phyloP scores from a whole-genome alignment of 2,329 filamentous ascomycete genomes.

The Elsinoe batatas region DNA sequence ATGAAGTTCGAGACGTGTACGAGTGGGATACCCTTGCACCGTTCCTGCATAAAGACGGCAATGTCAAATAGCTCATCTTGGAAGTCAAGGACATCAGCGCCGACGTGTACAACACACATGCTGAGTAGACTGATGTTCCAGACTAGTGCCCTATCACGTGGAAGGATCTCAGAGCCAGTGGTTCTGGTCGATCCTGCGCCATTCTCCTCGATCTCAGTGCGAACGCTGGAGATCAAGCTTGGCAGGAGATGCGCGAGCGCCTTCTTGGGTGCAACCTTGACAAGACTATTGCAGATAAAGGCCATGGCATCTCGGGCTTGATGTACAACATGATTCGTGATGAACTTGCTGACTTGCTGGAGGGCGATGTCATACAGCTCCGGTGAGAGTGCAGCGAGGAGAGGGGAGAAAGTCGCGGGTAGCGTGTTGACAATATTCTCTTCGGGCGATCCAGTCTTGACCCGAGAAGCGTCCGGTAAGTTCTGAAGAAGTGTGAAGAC shows the following conservation, averaged over 20 bases:
- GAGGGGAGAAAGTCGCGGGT: constrained; percentile 78
- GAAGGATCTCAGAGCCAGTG: constrained; percentile 84
- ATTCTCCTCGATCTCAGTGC: constrained; percentile 94
- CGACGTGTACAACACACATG: constrained; percentile 96
- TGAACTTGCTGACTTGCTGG: constrained; percentile 85
- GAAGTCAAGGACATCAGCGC: constrained; percentile 78
- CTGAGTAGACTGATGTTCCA: constrained; percentile 97
- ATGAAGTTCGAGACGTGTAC: constrained; percentile 97
- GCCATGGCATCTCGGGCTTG: constrained; percentile 97
- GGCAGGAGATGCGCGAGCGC: constrained; percentile 84
- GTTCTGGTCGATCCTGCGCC: constrained; percentile 90
- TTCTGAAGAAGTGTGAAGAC: constrained; percentile 96
- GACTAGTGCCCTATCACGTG: constrained; percentile 81
- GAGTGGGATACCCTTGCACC: constrained; percentile 84
- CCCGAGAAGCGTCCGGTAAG: constrained; percentile 76
- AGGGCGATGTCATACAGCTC: constrained; percentile 88
- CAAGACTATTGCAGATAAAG: constrained; percentile 92
- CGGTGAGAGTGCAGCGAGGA: constrained; percentile 83
- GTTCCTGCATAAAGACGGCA: constrained; percentile 91
- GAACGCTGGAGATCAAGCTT: constrained; percentile 81
- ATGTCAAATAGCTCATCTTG: constrained; percentile 84
- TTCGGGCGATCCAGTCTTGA: constrained; percentile 84
- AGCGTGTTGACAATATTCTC: constrained; percentile 95
- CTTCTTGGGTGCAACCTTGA: constrained; percentile 91
- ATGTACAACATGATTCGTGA: constrained; percentile 88